Conservation (phyloP, 371 early-diverging fungal genomes). For the Mucor circinelloides region DNA sequence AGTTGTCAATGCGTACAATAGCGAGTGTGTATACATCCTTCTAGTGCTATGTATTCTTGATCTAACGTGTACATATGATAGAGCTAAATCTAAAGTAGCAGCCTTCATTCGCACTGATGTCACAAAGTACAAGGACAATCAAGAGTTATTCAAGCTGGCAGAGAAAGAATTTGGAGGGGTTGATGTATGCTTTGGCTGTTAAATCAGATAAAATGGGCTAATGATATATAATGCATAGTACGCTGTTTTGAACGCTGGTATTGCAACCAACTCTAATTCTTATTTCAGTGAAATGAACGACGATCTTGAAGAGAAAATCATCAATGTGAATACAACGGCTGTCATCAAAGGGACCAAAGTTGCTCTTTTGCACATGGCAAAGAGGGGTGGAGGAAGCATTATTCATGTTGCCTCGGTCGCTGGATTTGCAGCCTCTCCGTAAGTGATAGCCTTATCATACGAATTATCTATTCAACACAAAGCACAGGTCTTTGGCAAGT, state of each 20-base stretch:
- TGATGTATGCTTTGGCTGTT: constrained; percentile 46
- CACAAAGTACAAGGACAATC: constrained; percentile 46
- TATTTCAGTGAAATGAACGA: constrained; percentile 31
- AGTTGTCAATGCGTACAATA: constrained; percentile 40
- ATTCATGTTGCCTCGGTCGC: constrained; percentile 45
- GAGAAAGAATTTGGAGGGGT: constrained; percentile 57
- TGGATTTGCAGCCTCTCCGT: constrained; percentile 24
- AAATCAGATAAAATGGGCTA: background rate
- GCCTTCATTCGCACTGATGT: constrained; percentile 64
- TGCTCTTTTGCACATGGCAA: constrained; percentile 39
- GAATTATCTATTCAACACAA: background rate
- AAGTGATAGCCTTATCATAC: background rate
- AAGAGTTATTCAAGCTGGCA: constrained; percentile 49
- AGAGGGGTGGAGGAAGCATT: constrained; percentile 50
- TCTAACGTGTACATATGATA: background rate
- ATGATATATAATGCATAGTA: constrained; percentile 1
- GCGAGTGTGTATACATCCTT: background rate
- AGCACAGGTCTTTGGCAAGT: background rate
- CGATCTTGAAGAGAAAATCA: constrained; percentile 37
- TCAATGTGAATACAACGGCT: constrained; percentile 68
- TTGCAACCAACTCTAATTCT: constrained; percentile 37
- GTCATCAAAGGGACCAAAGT: constrained; percentile 61
- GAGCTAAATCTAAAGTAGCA: constrained; percentile 32
- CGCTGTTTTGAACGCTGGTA: constrained; percentile 57
- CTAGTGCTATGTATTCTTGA: background rate